Conservation (phyloP, 495 filamentous ascomycete genomes). For the Penicillium fimorum region DNA sequence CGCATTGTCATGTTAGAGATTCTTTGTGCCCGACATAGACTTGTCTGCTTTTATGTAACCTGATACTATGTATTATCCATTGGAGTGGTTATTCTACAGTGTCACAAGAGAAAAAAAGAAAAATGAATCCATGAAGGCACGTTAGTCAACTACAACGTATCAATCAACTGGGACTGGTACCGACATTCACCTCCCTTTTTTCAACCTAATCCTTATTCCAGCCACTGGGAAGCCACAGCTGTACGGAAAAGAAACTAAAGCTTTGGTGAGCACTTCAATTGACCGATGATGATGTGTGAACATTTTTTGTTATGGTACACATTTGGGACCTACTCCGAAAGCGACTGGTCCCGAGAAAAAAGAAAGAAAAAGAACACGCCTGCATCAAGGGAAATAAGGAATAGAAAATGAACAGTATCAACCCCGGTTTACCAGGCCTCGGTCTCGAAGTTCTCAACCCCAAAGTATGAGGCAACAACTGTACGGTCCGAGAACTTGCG, state of each 20-base stretch:
- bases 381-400: slow-evolving; percentile 13
- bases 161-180: neutral
- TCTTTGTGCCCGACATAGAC: neutral
- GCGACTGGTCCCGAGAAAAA: slow-evolving; percentile 11
- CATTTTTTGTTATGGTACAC: slow-evolving; percentile 13
- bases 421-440: slow-evolving; percentile 25
- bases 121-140: neutral
- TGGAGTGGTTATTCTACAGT: neutral
- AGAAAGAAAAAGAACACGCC: slow-evolving; percentile 7
- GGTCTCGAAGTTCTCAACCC: slow-evolving; percentile 52
- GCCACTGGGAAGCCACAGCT: neutral
- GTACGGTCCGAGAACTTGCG: slow-evolving; percentile 94
- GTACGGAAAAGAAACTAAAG: neutral
- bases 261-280: neutral
- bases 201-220: neutral
- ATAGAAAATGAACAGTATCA: slow-evolving; percentile 4
- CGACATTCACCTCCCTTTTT: neutral
- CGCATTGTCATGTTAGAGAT: neutral
- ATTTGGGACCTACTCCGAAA: slow-evolving; percentile 10
- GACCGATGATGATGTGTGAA: slow-evolving; percentile 8
- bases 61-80: neutral
- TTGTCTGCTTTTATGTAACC: neutral
- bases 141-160: neutral
- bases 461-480: slow-evolving; percentile 93
- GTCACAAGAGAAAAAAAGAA: neutral